Conservation (phyloP, 179 eudicot genomes). For the Vitellaria paradoxa region DNA sequence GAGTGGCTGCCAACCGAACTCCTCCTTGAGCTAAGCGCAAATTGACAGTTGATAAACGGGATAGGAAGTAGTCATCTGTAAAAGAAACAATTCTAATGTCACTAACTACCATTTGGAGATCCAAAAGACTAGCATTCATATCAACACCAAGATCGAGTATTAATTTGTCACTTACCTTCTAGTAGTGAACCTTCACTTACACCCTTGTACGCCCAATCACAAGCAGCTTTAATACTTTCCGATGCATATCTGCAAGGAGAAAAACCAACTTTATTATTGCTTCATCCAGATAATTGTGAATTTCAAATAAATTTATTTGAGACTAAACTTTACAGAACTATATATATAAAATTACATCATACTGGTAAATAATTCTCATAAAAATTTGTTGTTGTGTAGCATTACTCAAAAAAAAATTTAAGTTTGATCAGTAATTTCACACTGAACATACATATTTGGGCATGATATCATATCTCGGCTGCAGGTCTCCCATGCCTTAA, state of each 20-base stretch:
- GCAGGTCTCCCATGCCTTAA: conserved; percentile 64
- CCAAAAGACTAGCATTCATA: too few relatives aligned
- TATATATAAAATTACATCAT: too few relatives aligned
- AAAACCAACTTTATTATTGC: neutral
- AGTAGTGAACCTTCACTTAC: conserved; percentile 57
- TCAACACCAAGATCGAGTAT: neutral
- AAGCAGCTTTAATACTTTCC: conserved; percentile 72
- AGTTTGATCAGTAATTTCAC: neutral
- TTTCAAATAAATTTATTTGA: neutral
- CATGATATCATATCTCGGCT: conserved; percentile 41
- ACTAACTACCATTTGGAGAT: neutral
- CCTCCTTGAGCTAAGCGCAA: conserved; percentile 71
- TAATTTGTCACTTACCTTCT: conserved; percentile 38
- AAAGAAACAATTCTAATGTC: neutral
- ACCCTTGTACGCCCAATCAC: conserved; percentile 73
- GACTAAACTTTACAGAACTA: too few relatives aligned
- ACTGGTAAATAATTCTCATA: too few relatives aligned
- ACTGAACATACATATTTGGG: conserved; percentile 53
- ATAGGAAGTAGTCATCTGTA: conserved; percentile 58
- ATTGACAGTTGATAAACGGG: conserved; percentile 59
- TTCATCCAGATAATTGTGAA: neutral
- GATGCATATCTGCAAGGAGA: conserved; percentile 57
- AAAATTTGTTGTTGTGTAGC: too few relatives aligned
- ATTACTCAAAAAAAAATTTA: too few relatives aligned
- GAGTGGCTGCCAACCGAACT: conserved; percentile 71